These are phyloP conservation scores for Pestalotiopsis fici DNA, from an alignment of 2,329 filamentous ascomycete species.

Conservation along the genomic window DNA sequence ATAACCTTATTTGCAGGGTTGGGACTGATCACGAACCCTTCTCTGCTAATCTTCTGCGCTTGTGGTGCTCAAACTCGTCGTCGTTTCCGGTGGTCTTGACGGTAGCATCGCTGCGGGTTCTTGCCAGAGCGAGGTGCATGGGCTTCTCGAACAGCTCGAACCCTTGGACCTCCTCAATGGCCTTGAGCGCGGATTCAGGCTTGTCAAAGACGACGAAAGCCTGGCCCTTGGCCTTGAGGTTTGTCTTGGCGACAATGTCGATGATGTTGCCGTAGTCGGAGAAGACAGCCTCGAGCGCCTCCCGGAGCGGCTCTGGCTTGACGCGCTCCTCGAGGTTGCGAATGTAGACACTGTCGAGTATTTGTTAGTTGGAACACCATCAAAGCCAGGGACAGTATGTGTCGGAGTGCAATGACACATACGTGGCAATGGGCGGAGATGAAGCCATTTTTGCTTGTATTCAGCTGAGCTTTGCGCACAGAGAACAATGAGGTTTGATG, in stretches of 20 bases:
- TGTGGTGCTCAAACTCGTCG: constrained; percentile 86
- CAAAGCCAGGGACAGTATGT: constrained; percentile 38
- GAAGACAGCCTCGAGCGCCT: constrained; percentile 77
- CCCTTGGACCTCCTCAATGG: constrained; percentile 86
- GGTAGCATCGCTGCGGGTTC: constrained; percentile 83
- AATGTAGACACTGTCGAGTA: constrained; percentile 58
- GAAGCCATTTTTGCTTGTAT: constrained; percentile 31
- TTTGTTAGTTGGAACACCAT: constrained; percentile 11
- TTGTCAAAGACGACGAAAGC: constrained; percentile 91
- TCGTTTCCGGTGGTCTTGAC: constrained; percentile 72
- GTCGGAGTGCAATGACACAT: constrained; percentile 75
- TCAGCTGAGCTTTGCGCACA: neutral
- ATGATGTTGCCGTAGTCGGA: constrained; percentile 84
- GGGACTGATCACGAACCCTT: constrained; percentile 64
- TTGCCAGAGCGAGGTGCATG: constrained; percentile 82
- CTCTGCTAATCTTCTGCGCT: constrained; percentile 79
- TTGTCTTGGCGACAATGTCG: constrained; percentile 86
- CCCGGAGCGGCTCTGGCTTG: constrained; percentile 76
- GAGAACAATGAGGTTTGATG: neutral
- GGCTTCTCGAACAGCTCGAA: constrained; percentile 93
- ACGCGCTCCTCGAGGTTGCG: constrained; percentile 92
- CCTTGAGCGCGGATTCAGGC: constrained; percentile 74
- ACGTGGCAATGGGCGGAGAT: constrained; percentile 60
- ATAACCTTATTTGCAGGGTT: constrained; percentile 9
- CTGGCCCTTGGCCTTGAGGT: constrained; percentile 90